Percentiles rank a stretch among this genome's conserved stretches.
These are phyloP conservation scores for Venturia nashicola DNA, from an alignment of 2,329 filamentous ascomycete genomes.

Conservation along the genomic window DNA sequence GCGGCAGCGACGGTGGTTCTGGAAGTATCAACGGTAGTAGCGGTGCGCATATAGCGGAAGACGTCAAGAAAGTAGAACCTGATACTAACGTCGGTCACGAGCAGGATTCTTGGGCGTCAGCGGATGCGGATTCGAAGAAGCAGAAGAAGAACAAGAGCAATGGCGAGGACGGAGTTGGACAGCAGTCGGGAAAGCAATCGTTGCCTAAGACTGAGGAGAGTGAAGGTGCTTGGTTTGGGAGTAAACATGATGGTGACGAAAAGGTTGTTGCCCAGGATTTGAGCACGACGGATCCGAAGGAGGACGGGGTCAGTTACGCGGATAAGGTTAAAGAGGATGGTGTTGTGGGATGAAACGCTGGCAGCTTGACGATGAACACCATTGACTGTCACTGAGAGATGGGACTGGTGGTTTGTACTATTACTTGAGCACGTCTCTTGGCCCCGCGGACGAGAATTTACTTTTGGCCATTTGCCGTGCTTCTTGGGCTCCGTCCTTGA, in stretches of 20 bases:
- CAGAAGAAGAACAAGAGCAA: constrained; percentile 5
- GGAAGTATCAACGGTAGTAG: neutral
- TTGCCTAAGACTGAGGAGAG: constrained; percentile 3
- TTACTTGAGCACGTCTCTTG: neutral
- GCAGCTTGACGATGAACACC: neutral
- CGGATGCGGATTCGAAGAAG: constrained; percentile 9
- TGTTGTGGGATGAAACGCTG: neutral
- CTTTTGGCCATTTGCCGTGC: neutral
- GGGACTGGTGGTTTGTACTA: neutral
- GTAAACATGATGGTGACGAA: constrained; percentile 1
- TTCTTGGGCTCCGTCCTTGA: neutral
- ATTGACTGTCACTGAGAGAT: neutral
- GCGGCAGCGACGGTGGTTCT: neutral
- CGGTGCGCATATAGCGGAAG: neutral
- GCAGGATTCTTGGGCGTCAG: constrained; percentile 6
- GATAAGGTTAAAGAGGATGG: constrained; percentile 9
- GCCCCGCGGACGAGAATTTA: neutral
- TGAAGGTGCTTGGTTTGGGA: neutral
- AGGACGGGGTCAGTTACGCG: constrained; percentile 8
- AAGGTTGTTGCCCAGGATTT: constrained; percentile 11
- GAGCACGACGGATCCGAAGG: constrained; percentile 10
- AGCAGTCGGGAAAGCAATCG: constrained; percentile 6
- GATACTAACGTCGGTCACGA: constrained; percentile 1
- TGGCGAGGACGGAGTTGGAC: constrained; percentile 4
- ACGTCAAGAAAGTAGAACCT: constrained; percentile 2